phyloP scores from a whole-genome alignment of 805 yeast genomes.

The Myxozyma udenii region DNA sequence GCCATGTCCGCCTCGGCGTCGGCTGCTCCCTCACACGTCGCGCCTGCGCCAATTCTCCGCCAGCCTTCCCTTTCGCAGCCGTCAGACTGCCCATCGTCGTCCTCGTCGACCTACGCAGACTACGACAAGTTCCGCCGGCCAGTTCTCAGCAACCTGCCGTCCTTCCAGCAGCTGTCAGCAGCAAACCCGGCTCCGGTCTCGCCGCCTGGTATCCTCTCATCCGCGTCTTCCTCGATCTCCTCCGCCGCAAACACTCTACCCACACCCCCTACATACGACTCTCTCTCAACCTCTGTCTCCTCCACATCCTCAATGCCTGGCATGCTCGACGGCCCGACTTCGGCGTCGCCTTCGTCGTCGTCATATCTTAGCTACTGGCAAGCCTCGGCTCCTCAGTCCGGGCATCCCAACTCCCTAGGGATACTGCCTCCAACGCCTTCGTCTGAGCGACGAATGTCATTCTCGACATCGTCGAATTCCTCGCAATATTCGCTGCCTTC shows the following conservation, averaged over 20 bases:
- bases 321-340: not conserved
- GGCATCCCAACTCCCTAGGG: not conserved
- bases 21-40: not conserved
- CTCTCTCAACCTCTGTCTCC: slow-evolving; percentile 4
- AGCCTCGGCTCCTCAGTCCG: too few relatives aligned
- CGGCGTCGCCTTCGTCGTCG: slow-evolving; percentile 13
- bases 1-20: not conserved
- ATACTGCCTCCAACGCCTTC: slow-evolving; percentile 1
- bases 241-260: slow-evolving; percentile 4
- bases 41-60: slow-evolving; percentile 8
- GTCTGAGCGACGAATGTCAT: slow-evolving; percentile 10
- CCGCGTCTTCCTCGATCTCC: slow-evolving; percentile 10
- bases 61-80: slow-evolving; percentile 8
- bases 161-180: slow-evolving; percentile 15
- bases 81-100: slow-evolving; percentile 4
- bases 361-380: slow-evolving; percentile 1
- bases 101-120: slow-evolving; percentile 6
- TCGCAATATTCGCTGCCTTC: slow-evolving; percentile 27
- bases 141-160: slow-evolving; percentile 20
- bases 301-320: slow-evolving; percentile 2
- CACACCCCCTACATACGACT: slow-evolving; percentile 14
- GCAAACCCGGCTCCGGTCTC: slow-evolving; percentile 5
- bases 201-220: slow-evolving; percentile 1
- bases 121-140: slow-evolving; percentile 15
- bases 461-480: slow-evolving; percentile 11